Evolutionary conservation across 805 yeast species (phyloP).

Genomic region (Vanderwaltozyma yarrowii): DNA sequence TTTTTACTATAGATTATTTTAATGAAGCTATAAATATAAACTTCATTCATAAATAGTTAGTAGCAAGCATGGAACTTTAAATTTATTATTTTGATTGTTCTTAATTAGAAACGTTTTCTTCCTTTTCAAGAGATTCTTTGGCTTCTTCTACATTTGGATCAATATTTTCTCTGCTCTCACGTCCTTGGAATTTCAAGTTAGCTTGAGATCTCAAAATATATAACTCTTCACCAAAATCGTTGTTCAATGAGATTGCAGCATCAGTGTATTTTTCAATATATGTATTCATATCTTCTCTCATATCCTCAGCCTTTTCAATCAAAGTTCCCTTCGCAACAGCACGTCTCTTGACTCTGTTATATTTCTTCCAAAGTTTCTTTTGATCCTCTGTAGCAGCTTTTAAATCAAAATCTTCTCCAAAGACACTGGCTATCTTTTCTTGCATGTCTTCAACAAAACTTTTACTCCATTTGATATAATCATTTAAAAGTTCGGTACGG

Average conservation of each 20-base stretch:
- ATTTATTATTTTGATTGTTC: too few species aligned
- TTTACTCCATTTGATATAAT: constrained; percentile 1
- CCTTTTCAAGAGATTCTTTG: not conserved
- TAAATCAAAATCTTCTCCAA: not conserved
- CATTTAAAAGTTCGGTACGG: not conserved
- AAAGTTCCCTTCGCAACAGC: constrained; percentile 1
- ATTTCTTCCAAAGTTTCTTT: constrained; percentile 45
- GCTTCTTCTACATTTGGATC: constrained; percentile 25
- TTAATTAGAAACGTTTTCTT: too few species aligned
- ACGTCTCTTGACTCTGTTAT: constrained; percentile 10
- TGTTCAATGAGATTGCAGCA: not conserved
- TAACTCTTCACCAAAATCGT: constrained; percentile 38
- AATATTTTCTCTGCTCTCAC: constrained; percentile 28
- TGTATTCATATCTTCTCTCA: not conserved
- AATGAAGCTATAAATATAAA: too few species aligned
- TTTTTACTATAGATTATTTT: too few species aligned
- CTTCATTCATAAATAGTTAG: too few species aligned
- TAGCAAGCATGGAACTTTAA: too few species aligned
- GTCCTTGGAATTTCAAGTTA: constrained; percentile 41
- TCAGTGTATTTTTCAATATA: not conserved
- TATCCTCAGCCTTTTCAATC: constrained; percentile 3
- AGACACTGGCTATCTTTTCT: constrained; percentile 40
- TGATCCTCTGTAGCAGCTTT: constrained; percentile 2
- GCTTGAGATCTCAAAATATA: constrained; percentile 47
- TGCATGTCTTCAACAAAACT: constrained; percentile 46